Conservation (phyloP, 345 rosid genomes). For the Linum usitatissimum region DNA sequence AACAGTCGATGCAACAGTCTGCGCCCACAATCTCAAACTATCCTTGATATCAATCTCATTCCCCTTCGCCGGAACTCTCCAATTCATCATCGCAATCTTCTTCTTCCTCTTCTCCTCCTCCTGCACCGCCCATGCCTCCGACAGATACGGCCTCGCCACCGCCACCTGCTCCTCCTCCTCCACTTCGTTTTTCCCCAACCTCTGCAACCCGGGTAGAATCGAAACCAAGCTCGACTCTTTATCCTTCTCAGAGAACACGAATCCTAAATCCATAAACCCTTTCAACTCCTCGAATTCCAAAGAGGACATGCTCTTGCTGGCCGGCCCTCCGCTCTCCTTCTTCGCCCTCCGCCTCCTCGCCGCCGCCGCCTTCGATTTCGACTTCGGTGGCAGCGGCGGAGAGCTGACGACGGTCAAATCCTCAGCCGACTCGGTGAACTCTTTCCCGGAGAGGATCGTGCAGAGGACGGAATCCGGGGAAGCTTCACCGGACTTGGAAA, state of each 20-base stretch:
- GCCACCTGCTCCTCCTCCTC: constrained; percentile 16
- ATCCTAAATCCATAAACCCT: constrained; percentile 90
- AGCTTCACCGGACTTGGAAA: constrained; percentile 6
- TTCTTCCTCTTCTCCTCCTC: constrained; percentile 24
- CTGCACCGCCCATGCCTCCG: constrained; percentile 69
- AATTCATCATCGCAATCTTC: constrained; percentile 42
- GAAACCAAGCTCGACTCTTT: constrained; percentile 52
- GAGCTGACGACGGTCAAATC: neutral
- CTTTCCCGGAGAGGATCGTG: constrained; percentile 30
- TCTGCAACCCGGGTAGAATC: constrained; percentile 65
- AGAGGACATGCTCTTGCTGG: constrained; percentile 50
- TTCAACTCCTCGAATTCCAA: constrained; percentile 69
- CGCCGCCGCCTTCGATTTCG: neutral
- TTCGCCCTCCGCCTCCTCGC: constrained; percentile 12
- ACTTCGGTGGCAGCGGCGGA: neutral
- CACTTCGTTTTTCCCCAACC: constrained; percentile 30
- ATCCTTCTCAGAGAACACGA: constrained; percentile 73
- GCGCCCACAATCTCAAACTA: constrained; percentile 64
- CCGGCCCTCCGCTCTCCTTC: constrained; percentile 13
- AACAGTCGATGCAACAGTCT: constrained; percentile 55
- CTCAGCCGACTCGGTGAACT: constrained; percentile 17
- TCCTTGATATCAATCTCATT: constrained; percentile 56
- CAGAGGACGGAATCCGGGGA: constrained; percentile 44
- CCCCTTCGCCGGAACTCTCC: constrained; percentile 41
- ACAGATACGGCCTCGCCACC: constrained; percentile 61